Evolutionary conservation across 352 stramenopile species (phyloP).

Genomic region (Aphanomyces euteiches): DNA sequence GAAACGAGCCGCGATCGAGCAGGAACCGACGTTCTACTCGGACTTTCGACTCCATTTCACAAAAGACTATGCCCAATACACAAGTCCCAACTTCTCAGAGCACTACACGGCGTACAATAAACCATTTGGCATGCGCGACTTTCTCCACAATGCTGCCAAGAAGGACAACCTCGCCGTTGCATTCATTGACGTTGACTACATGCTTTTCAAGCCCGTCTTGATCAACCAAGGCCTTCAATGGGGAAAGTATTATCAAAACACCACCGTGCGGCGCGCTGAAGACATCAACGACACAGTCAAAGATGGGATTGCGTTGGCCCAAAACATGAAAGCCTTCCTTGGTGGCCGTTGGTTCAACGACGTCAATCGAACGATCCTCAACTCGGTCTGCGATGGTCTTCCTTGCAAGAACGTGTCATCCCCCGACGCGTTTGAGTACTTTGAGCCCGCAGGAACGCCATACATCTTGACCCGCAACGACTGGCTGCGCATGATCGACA

Average conservation of each 20-base stretch:
- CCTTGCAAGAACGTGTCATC: too few species aligned
- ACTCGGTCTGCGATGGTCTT: too few species aligned
- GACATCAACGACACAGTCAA: conserved; percentile 10
- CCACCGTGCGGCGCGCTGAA: background rate
- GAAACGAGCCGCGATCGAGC: background rate
- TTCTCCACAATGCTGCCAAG: background rate
- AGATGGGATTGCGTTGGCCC: background rate
- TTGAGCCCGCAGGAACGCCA: too few species aligned
- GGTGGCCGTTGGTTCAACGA: conserved; percentile 21
- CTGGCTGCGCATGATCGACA: too few species aligned
- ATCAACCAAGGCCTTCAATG: conserved; percentile 9
- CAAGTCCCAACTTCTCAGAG: background rate
- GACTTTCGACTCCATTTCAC: conserved; percentile 21
- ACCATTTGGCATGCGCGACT: conserved; percentile 22
- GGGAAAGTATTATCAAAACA: conserved; percentile 12
- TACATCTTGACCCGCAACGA: too few species aligned
- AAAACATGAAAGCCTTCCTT: conserved; percentile 29
- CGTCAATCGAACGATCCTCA: background rate
- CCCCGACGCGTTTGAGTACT: too few species aligned
- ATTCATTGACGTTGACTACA: conserved; percentile 21
- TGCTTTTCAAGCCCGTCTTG: conserved; percentile 12
- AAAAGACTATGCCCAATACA: conserved; percentile 1
- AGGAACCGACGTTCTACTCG: conserved; percentile 16
- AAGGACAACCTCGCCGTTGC: conserved; percentile 13
- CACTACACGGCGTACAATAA: conserved; percentile 24